Conservation (phyloP, 495 filamentous ascomycete species). For the Sabuloglossum arenarium region DNA sequence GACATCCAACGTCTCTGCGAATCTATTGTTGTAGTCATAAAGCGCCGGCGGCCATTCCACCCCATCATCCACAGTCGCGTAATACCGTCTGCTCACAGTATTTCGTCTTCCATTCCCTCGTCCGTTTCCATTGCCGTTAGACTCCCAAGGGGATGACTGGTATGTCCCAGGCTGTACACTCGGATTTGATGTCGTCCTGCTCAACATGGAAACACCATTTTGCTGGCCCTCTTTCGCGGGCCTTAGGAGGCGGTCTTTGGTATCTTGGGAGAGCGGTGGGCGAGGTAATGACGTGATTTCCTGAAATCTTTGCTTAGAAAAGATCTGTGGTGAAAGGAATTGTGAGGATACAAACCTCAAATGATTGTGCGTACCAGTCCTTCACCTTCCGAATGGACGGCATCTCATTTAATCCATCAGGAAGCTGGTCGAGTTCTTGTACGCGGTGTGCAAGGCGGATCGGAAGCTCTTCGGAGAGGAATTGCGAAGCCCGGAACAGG, state of each 20-base stretch:
- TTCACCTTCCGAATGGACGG: constrained; percentile 85
- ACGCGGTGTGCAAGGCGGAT: constrained; percentile 93
- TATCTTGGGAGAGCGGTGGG: constrained; percentile 53
- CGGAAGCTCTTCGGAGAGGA: constrained; percentile 92
- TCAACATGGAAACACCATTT: constrained; percentile 36
- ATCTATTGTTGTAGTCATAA: constrained; percentile 79
- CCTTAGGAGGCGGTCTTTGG: constrained; percentile 56
- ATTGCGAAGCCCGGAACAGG: constrained; percentile 91
- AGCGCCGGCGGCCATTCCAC: constrained; percentile 88
- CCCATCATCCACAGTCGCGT: constrained; percentile 72
- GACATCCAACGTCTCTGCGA: constrained; percentile 67
- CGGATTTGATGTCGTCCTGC: constrained; percentile 71
- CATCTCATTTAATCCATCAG: constrained; percentile 98
- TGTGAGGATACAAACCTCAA: constrained; percentile 48
- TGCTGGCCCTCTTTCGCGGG: constrained; percentile 33
- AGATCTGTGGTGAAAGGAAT: not conserved
- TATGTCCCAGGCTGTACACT: constrained; percentile 79
- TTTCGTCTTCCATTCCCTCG: constrained; percentile 24
- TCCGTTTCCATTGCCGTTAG: constrained; percentile 27
- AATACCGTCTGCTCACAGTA: constrained; percentile 51
- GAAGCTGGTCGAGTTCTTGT: constrained; percentile 73
- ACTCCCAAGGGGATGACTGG: constrained; percentile 40
- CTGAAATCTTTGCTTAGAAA: constrained; percentile 24
- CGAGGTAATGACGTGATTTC: constrained; percentile 75
- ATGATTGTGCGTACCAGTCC: constrained; percentile 98